These are phyloP conservation scores for Corrigiola litoralis DNA, from an alignment of 179 eudicot genomes.

Conservation along the genomic window DNA sequence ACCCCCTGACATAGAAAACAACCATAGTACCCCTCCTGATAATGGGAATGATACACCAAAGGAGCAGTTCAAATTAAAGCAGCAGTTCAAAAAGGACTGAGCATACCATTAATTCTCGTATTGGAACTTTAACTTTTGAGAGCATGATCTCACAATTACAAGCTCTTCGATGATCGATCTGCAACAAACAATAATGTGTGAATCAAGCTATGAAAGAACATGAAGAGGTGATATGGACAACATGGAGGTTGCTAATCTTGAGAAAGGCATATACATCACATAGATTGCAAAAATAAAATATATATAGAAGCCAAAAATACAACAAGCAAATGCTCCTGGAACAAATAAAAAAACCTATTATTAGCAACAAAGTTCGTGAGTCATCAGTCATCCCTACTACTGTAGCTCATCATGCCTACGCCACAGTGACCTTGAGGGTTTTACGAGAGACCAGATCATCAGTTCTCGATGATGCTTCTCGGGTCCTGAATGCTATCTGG, in stretches of 20 bases:
- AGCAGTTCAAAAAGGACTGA: background rate
- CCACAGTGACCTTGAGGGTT: background rate
- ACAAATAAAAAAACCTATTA: too few relatives aligned
- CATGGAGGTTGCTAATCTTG: background rate
- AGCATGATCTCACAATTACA: constrained; percentile 96
- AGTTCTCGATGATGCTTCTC: background rate
- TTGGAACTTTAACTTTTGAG: constrained; percentile 85
- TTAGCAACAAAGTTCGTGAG: too few relatives aligned
- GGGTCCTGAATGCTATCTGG: background rate
- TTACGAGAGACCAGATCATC: background rate
- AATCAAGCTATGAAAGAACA: background rate
- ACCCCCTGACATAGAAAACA: too few relatives aligned
- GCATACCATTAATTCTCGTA: constrained; percentile 67
- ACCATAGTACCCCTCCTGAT: too few relatives aligned
- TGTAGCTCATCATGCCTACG: too few relatives aligned
- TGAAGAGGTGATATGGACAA: background rate
- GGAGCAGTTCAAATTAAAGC: background rate
- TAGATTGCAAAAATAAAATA: too few relatives aligned
- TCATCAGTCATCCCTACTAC: too few relatives aligned
- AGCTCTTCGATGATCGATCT: constrained; percentile 87
- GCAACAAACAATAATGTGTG: constrained; percentile 20
- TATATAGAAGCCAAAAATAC: too few relatives aligned
- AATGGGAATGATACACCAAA: too few relatives aligned
- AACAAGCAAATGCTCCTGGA: too few relatives aligned
- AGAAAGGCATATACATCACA: background rate